Evolutionary conservation across 306 rosid species (phyloP).

Genomic region (Cucumis cinereus): DNA sequence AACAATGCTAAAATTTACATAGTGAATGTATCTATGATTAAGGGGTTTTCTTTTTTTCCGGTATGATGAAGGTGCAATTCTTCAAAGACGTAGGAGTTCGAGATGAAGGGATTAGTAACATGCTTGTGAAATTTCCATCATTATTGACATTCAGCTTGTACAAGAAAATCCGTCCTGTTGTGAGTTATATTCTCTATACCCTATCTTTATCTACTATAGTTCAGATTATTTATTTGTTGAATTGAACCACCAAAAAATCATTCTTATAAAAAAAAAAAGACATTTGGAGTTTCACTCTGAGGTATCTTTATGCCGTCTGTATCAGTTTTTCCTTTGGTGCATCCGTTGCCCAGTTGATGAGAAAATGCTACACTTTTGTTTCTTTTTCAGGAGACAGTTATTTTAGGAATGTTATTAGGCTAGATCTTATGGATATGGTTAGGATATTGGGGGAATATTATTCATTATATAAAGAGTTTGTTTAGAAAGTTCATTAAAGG

Average conservation of each 20-base stretch:
- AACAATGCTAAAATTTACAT: background rate
- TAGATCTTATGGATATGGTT: background rate
- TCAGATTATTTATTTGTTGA: slow-evolving; percentile 2
- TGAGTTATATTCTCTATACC: slow-evolving; percentile 22
- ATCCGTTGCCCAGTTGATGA: background rate
- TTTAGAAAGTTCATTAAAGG: background rate
- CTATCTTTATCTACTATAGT: background rate
- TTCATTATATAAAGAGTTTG: background rate
- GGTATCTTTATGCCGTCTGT: background rate
- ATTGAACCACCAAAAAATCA: background rate
- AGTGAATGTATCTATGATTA: background rate
- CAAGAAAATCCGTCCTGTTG: slow-evolving; percentile 92
- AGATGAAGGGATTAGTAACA: slow-evolving; percentile 73
- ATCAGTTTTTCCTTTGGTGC: background rate
- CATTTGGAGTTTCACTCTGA: background rate
- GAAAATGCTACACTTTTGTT: background rate
- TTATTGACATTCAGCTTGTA: slow-evolving; percentile 70
- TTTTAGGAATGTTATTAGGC: background rate
- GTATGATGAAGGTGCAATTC: slow-evolving; percentile 46
- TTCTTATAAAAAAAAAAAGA: too few species aligned
- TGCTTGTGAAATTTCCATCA: slow-evolving; percentile 87
- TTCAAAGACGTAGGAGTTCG: slow-evolving; percentile 65
- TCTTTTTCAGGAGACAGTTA: background rate
- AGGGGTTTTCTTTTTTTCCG: background rate
- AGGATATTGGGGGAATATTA: background rate